These are phyloP conservation scores for Fusarium musae DNA, from an alignment of 2,329 filamentous ascomycete species.

Conservation along the genomic window DNA sequence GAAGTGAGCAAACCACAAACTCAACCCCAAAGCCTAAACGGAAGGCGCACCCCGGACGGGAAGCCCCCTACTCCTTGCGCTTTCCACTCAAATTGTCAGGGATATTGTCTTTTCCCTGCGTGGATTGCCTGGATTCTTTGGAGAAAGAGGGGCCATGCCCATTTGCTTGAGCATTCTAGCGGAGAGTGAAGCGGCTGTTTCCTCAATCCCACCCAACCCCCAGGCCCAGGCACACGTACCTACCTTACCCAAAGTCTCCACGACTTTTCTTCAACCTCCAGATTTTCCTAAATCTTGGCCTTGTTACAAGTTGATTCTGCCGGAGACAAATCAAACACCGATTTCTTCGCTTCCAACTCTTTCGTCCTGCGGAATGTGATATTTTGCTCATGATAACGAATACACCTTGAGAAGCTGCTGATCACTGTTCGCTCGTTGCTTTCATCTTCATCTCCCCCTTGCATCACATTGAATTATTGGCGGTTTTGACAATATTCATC, in stretches of 20 bases:
- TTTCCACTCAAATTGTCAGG: constrained; percentile 13
- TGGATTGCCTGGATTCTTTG: constrained; percentile 19
- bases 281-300: constrained; percentile 16
- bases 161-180: constrained; percentile 20
- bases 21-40: constrained; percentile 5
- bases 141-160: constrained; percentile 21
- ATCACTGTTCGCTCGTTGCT: constrained; percentile 8
- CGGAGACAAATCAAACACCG: not conserved
- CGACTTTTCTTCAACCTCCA: constrained; percentile 25
- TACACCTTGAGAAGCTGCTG: constrained; percentile 13
- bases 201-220: constrained; percentile 30
- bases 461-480: constrained; percentile 13
- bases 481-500: constrained; percentile 16
- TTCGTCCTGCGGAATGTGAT: constrained; percentile 17
- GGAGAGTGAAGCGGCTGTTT: not conserved
- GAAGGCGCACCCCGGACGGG: constrained; percentile 25
- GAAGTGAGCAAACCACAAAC: not conserved
- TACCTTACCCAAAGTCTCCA: constrained; percentile 2
- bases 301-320: not conserved
- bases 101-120: constrained; percentile 9
- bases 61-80: constrained; percentile 21
- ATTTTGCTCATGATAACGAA: not conserved
- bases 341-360: not conserved
- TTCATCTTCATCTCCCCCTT: constrained; percentile 1
- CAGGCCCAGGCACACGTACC: constrained; percentile 9